These are phyloP conservation scores for Bipolaris zeicola DNA, from an alignment of 2,329 filamentous ascomycete species.

Conservation along the genomic window DNA sequence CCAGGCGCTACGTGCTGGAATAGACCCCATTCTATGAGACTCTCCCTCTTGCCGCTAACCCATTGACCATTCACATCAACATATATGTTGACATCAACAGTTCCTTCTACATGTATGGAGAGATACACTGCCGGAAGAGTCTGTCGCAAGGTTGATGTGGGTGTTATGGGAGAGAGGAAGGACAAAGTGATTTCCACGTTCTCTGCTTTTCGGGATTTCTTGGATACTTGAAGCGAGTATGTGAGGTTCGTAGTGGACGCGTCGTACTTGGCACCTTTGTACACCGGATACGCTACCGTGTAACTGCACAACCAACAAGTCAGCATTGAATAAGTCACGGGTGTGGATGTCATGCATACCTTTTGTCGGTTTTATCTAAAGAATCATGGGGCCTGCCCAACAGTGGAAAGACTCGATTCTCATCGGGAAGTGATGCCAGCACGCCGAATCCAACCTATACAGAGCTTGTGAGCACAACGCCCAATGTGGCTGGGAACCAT, in stretches of 20 bases:
- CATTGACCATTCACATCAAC: conserved; percentile 66
- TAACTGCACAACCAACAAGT: conserved; percentile 48
- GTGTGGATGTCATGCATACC: conserved; percentile 38
- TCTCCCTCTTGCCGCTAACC: conserved; percentile 77
- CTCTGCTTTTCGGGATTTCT: conserved; percentile 38
- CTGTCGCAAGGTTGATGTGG: conserved; percentile 78
- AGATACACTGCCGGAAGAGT: conserved; percentile 83
- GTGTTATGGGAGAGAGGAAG: conserved; percentile 79
- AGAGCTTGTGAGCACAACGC: conserved; percentile 16
- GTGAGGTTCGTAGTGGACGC: conserved; percentile 73
- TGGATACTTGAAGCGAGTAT: conserved; percentile 61
- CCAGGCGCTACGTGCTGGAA: conserved; percentile 51
- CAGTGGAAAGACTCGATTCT: conserved; percentile 66
- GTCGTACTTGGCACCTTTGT: conserved; percentile 68
- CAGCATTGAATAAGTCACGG: neutral
- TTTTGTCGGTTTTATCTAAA: conserved; percentile 50
- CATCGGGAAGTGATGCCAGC: conserved; percentile 65
- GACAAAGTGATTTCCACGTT: conserved; percentile 64
- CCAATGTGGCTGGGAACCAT: neutral
- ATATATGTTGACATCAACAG: conserved; percentile 58
- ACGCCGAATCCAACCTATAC: conserved; percentile 65
- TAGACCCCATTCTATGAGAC: conserved; percentile 72
- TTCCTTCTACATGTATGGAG: conserved; percentile 70
- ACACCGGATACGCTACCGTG: conserved; percentile 63
- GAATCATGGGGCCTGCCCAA: conserved; percentile 70